Base-by-base conservation (phyloP, 2,329 filamentous ascomycete genomes). In the Phymatotrichopsis omnivora region DNA sequence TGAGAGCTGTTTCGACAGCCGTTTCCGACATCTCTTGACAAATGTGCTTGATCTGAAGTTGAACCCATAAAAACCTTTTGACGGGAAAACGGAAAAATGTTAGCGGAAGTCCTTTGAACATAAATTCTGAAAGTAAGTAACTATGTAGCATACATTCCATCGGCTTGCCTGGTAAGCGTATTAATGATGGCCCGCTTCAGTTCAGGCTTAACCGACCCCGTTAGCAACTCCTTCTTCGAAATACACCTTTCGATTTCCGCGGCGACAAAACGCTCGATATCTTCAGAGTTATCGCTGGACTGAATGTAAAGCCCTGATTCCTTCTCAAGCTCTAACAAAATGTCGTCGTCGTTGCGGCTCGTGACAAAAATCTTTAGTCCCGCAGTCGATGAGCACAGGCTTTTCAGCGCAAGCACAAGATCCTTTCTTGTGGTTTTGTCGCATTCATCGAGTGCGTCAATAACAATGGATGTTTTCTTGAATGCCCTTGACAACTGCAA, bases 361-460 rank as follows among this genome's bases (percentile, higher is more conserved):
- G 40, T 37, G 19, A 27, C 40, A 23, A 43, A 37, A 14, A 43
- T 43, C 31, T 43, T 43, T 29, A 43, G 16, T 2, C 35, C n/a
- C 22, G n/a, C 24, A 29, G 35, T 37, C 2, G 29, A 43, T 36
- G 23, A 12, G 14, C n/a, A n/a, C 19, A 43, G 24, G 12, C 35
- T 17, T 16, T 39, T 5, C n/a, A 43, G 23, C 10, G 30, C n/a
- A 2, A 22, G 14, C 12, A 43, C 10, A 10, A 43, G 17, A 37
- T 27, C 2, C 7, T 23, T 37, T 11, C 4, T 20, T 20, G 5
- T 27, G 5, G 12, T 20, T 10, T 12, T 2, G 16, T 37, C 40
- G 10, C 22, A 12, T 43, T 43, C 40, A n/a, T 43, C 40, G 2
- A 43, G 20, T n/a, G 40, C 40, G 20, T 43, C 31, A n/a, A 43